These are phyloP conservation scores for Fusarium clavum DNA, from an alignment of 2,329 filamentous ascomycete genomes.

Conservation along the genomic window DNA sequence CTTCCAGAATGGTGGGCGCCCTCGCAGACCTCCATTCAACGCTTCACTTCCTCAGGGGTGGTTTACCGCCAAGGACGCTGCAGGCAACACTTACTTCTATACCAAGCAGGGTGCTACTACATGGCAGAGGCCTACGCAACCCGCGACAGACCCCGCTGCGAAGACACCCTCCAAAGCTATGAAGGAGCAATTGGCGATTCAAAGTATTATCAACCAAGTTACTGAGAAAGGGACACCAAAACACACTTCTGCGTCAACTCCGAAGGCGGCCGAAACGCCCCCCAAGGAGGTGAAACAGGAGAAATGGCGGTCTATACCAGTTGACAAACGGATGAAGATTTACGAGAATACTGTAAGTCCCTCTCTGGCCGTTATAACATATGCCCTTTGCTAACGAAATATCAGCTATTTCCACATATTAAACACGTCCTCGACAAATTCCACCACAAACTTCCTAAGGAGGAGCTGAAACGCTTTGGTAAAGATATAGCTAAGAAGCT, in stretches of 20 bases:
- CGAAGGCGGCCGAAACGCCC: slow-evolving; percentile 68
- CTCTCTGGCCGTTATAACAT: background rate
- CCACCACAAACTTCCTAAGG: slow-evolving; percentile 85
- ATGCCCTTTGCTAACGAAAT: slow-evolving; percentile 20
- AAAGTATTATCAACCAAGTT: slow-evolving; percentile 87
- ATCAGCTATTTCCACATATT: slow-evolving; percentile 84
- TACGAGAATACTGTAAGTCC: slow-evolving; percentile 89
- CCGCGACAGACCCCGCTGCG: slow-evolving; percentile 71
- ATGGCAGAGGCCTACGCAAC: slow-evolving; percentile 81
- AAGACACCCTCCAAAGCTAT: slow-evolving; percentile 73
- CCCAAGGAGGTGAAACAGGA: slow-evolving; percentile 71
- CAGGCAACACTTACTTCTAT: slow-evolving; percentile 87
- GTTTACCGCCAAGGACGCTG: slow-evolving; percentile 79
- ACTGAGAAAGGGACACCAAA: slow-evolving; percentile 73
- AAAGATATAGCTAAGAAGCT: slow-evolving; percentile 86
- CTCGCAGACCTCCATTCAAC: slow-evolving; percentile 66
- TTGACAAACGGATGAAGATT: slow-evolving; percentile 93
- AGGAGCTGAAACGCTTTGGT: slow-evolving; percentile 73
- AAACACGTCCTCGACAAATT: slow-evolving; percentile 90
- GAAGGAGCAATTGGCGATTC: slow-evolving; percentile 77
- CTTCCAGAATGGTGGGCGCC: slow-evolving; percentile 59
- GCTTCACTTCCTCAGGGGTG: slow-evolving; percentile 82
- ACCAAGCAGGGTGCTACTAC: slow-evolving; percentile 80
- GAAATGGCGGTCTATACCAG: slow-evolving; percentile 75
- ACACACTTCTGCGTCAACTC: slow-evolving; percentile 70